Conservation (phyloP, 257 asterid species). For the Mentha longifolia region DNA sequence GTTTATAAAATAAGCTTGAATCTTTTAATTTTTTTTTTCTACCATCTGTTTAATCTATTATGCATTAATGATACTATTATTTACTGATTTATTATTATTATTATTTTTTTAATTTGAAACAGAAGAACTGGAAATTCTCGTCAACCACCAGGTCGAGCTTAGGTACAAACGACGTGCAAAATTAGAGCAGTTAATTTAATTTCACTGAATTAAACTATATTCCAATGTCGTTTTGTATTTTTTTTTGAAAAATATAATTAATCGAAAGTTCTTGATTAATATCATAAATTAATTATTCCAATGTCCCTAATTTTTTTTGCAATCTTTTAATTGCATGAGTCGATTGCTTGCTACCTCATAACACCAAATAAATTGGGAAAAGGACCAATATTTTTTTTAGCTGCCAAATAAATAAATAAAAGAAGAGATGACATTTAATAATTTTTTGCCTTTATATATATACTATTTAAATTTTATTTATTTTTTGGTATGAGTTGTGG, state of each 20-base stretch:
- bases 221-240: conserved; percentile 34
- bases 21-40: neutral
- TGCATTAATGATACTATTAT: neutral
- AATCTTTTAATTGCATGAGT: too few species aligned
- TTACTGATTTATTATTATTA: neutral
- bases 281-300: conserved; percentile 21
- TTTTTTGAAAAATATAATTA: conserved; percentile 34
- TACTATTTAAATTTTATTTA: neutral
- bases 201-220: conserved; percentile 5
- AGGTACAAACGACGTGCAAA: conserved; percentile 11
- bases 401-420: conserved; percentile 33
- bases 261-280: conserved; percentile 27
- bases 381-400: neutral
- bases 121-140: conserved; percentile 71
- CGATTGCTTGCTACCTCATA: too few species aligned
- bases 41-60: neutral
- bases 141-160: conserved; percentile 71
- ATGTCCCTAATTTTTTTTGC: conserved; percentile 9
- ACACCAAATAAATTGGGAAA: too few species aligned
- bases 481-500: conserved; percentile 26
- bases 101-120: conserved; percentile 13
- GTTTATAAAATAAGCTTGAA: neutral
- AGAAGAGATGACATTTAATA: neutral
- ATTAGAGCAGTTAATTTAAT: neutral
- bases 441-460: conserved; percentile 10